Evolutionary conservation across 345 rosid species (phyloP).

Genomic region (Eutrema heterophyllum): DNA sequence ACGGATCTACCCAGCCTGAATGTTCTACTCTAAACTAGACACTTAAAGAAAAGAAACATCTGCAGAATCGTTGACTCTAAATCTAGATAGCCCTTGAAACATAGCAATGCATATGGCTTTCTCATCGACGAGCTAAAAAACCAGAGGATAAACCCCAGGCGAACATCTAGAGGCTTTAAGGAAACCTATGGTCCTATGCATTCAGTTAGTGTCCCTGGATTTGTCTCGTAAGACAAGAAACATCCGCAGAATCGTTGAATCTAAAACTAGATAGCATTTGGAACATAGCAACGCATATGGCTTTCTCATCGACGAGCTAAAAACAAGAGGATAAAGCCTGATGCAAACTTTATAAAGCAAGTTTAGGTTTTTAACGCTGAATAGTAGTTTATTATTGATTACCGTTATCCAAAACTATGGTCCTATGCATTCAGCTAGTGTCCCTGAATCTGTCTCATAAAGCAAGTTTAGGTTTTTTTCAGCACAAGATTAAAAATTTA

Average conservation of each 20-base stretch:
- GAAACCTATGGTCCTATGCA: not conserved
- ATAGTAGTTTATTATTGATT: no score
- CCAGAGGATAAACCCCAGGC: not conserved
- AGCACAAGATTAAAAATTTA: not conserved
- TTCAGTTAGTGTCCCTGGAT: not conserved
- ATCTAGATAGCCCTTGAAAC: not conserved
- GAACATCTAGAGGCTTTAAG: not conserved
- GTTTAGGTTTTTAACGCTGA: no score
- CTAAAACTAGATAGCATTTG: no score
- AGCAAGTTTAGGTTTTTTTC: not conserved
- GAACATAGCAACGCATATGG: no score
- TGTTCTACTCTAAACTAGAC: no score
- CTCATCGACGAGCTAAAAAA: not conserved
- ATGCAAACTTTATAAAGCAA: no score
- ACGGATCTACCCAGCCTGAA: no score
- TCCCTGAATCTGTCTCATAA: not conserved
- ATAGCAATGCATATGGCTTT: not conserved
- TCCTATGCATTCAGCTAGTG: not conserved
- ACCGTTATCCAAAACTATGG: no score
- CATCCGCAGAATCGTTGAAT: no score
- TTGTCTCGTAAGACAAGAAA: not conserved
- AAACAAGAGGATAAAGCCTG: not conserved
- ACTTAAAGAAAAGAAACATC: not conserved
- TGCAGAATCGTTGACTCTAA: not conserved
- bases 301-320: not conserved